Evolutionary conservation across 2,329 filamentous ascomycete genomes (phyloP), one percentile per base, ranked within the genome.

Genomic region (Arthrobotrys megalospora): DNA sequence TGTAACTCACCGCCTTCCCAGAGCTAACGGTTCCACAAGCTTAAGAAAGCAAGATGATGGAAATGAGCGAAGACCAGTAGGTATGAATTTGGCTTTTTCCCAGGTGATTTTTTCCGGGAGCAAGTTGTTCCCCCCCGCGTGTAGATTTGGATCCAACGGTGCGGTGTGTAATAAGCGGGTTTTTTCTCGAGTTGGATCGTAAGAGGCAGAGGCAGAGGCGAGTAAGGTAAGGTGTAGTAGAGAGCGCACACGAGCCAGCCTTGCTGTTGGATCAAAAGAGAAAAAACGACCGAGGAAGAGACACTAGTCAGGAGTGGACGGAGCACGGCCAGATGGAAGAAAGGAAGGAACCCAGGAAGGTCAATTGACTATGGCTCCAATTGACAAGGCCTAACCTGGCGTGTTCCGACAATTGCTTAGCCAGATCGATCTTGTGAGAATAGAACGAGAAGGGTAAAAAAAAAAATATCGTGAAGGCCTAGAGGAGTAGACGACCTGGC

Each of bases 171-270:
- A 63, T 48, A 41, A 45, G 21, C 41, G 32, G 58, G n/a, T 64
- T 62, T 62, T 47, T 32, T 47, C 14, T 16, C 10, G 36, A 45
- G 16, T 43, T 36, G 24, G 50, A 53, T 53, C 10, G 55, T 43
- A 34, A 47, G 16, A 53, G 24, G 28, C 28, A 53, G 24, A 53
- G 28, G 43, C n/a, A 65, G 34, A 36, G 66, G 47, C 8, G 41
- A 32, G 24, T 50, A 41, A 24, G 63, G 43, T 67, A 36, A 50
- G 71, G 71, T 66, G 36, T 19, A 38, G 50, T 63, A 62, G 48
- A 48, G 64, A 55, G 73, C 60, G 73, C 73, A 71, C 66, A 77
- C 73, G 66, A 71, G 73, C 48, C 36, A 48, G 63, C 69, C 62
- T 28, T 34, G 41, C 52, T 2, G 53, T 41, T 68, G 43, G 60